A percentile compares a stretch with the other conserved stretches of the same genome.
These are phyloP conservation scores for Sphagnum fallax DNA, from an alignment of 228 moss, liverwort and hornwort genomes.

Conservation along the genomic window DNA sequence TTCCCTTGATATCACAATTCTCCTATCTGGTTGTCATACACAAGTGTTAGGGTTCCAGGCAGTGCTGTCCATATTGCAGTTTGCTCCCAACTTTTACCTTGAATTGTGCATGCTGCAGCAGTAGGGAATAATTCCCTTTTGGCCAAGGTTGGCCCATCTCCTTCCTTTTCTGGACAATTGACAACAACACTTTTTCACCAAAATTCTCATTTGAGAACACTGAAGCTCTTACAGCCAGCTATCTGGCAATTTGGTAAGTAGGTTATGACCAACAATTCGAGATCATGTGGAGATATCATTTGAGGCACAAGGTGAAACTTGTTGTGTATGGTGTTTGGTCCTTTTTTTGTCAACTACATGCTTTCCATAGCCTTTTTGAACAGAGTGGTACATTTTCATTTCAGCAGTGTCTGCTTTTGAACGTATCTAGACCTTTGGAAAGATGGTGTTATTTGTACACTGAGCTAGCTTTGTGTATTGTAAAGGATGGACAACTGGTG, in stretches of 20 bases:
- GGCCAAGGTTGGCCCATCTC: neutral
- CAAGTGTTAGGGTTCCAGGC: neutral
- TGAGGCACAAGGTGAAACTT: too few relatives aligned
- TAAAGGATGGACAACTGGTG: too few relatives aligned
- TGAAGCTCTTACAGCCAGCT: conserved; percentile 21
- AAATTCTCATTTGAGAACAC: conserved; percentile 11
- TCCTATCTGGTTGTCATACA: neutral
- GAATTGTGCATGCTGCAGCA: neutral
- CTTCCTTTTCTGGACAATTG: neutral
- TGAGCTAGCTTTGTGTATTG: too few relatives aligned
- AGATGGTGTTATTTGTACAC: too few relatives aligned
- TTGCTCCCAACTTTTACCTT: neutral
- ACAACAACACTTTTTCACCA: neutral
- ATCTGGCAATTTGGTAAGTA: conserved; percentile 27
- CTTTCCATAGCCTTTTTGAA: too few relatives aligned
- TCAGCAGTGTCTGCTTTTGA: neutral
- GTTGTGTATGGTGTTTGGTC: neutral
- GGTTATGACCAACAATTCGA: neutral
- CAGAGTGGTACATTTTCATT: too few relatives aligned
- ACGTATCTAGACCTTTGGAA: neutral
- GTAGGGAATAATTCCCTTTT: neutral
- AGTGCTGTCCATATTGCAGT: neutral
- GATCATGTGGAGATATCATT: neutral
- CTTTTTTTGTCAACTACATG: neutral
- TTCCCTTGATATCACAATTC: too few relatives aligned